Conservation (phyloP, 148 eudicot species). For the Tetragonia tetragonoides region DNA sequence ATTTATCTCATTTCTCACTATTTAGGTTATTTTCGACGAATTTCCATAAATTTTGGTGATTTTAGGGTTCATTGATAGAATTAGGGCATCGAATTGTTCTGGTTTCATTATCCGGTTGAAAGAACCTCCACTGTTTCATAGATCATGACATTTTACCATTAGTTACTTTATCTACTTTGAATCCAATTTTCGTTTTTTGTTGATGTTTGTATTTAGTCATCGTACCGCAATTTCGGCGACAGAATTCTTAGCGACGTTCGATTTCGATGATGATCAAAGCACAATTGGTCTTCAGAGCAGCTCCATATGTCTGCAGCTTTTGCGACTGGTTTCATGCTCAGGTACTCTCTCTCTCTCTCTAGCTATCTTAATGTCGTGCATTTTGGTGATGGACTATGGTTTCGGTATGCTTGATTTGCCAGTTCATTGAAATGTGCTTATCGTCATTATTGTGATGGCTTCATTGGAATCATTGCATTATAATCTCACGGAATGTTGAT, state of each 20-base stretch:
- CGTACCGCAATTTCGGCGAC: background rate
- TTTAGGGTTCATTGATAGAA: background rate
- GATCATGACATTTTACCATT: background rate
- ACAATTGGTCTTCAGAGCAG: background rate
- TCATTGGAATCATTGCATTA: background rate
- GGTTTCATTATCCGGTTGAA: too few relatives aligned
- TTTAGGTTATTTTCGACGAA: background rate
- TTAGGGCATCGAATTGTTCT: background rate
- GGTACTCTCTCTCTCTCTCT: background rate
- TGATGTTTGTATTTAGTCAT: background rate
- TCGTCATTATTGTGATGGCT: background rate
- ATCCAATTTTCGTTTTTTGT: background rate
- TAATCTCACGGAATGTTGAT: background rate
- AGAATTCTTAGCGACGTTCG: background rate
- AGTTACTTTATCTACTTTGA: background rate
- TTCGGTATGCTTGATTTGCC: background rate
- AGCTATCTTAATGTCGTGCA: background rate
- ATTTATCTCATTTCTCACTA: too few relatives aligned
- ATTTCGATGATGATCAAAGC: background rate
- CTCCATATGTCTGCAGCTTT: background rate
- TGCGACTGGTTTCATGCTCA: background rate
- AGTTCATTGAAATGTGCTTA: background rate
- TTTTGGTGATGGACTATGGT: background rate
- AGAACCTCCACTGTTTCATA: background rate
- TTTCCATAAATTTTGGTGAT: background rate